Evolutionary conservation across 768 basidiomycete genomes (phyloP), one percentile per base, ranked within the genome.

Genomic region (Kwoniella mangroviensis): DNA sequence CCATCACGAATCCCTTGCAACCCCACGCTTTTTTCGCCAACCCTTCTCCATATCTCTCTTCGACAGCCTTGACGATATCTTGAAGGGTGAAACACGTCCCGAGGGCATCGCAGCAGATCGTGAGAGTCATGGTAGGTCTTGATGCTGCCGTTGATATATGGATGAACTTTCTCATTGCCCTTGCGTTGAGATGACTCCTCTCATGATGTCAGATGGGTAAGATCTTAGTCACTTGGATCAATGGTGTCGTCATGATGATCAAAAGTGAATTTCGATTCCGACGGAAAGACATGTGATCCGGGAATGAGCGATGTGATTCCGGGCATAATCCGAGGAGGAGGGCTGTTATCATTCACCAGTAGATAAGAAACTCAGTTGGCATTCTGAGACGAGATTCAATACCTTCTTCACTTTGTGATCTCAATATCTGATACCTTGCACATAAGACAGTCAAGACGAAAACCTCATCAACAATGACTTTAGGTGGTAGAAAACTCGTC

Each of bases 51-150:
- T 74, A 69, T 9, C 65, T 28, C 52, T 75, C 67, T 13, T 75
- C 76, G 12, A 77, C 58, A 6, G 72, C 73, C 4, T 58, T n/a
- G 21, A 73, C 60, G 41, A 77, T 56, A 19, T 67, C 58, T 13
- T 74, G 69, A 26, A 77, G 56, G 28, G 73, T 70, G 68, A 77
- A 77, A 42, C 73, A 75, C 4, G 76, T 75, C 24, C 74, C 73
- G 6, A 77, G 69, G n/a, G 74, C 76, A 54, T 77, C 76, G 62
- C 75, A 77, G 61, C 76, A 77, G 24, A 77, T 72, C 24, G 73
- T 71, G 10, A 72, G 60, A 2, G 69, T 59, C 71, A 71, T 69
- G 4, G 10, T 67, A 13, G 15, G 13, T 62, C 3, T 17, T 49
- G 3, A 34, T 19, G 21, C 57, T 28, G 2, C 57, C 7, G 24